Base-by-base conservation (phyloP, 139 green algal genomes). In the Chlorella sp. region DNA sequence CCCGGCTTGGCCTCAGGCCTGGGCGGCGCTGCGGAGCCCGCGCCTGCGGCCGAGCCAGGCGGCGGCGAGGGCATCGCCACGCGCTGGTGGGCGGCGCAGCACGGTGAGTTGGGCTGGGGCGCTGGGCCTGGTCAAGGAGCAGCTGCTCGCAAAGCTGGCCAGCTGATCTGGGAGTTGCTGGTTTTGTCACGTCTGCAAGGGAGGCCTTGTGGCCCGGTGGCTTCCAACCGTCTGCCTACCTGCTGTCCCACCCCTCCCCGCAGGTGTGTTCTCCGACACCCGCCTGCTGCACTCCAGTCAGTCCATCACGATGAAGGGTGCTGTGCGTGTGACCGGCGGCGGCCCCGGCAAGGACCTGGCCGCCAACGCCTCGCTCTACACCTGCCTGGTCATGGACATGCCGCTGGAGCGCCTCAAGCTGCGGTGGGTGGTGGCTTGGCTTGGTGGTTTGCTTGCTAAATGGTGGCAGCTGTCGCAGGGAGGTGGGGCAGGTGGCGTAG, bases 381-480 rank as follows among this genome's bases (percentile, higher is more conserved):
- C 86, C 55, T 84, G 86, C n/a, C 72, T 89, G 64, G 86, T 89
- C 68, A 84, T 69, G 39, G 86, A 89, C 76, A 64, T 80, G 62
- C 86, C 86, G 6, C 41, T 89, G 34, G 86, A 89, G 62, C 84
- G 47, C 67, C 63, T 89, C 26, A 62, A 80, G 39, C 70, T 89
- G 38, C 83, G 70, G 76, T 82, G 76, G 39, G 76, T 16, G 26
- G 44, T n/a, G n/a, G n/a, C n/a, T n/a, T n/a, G n/a, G n/a, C n/a
- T n/a, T n/a, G n/a, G n/a, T n/a, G n/a, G n/a, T n/a, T n/a, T n/a
- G n/a, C n/a, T n/a, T n/a, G n/a, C n/a, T n/a, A n/a, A n/a, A n/a
- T n/a, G n/a, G n/a, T n/a, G n/a, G n/a, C n/a, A n/a, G n/a, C n/a
- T n/a, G n/a, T n/a, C n/a, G n/a, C n/a, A n/a, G n/a, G n/a, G n/a